phyloP scores from a whole-genome alignment of 139 green algal species.

The Chlorella sorokiniana region DNA sequence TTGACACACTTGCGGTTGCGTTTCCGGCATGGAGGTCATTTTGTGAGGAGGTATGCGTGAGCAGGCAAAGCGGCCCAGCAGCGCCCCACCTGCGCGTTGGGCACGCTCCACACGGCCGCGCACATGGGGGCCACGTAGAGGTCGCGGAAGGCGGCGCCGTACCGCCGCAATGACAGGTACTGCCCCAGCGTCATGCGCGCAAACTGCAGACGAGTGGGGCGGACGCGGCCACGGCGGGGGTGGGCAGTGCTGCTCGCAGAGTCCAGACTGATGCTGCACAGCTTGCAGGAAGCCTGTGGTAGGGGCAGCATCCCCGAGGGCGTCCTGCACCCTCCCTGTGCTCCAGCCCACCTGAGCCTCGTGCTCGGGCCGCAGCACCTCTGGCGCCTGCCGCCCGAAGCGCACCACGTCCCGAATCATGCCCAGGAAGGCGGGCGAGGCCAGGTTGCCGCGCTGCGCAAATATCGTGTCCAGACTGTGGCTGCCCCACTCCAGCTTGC shows the following conservation, averaged over 20 bases:
- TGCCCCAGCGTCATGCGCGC: constrained; percentile 60
- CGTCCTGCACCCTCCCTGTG: too few relatives aligned
- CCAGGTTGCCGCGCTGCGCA: constrained; percentile 77
- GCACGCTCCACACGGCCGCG: constrained; percentile 94
- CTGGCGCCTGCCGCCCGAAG: constrained; percentile 82
- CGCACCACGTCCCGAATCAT: constrained; percentile 93
- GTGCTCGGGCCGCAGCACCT: constrained; percentile 58
- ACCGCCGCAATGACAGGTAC: constrained; percentile 77
- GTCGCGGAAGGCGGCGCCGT: constrained; percentile 72
- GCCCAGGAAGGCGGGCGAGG: constrained; percentile 68
- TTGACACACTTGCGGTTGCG: too few relatives aligned
- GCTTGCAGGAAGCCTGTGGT: too few relatives aligned
- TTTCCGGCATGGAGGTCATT: too few relatives aligned
- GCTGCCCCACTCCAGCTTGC: constrained; percentile 89
- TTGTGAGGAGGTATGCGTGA: neutral
- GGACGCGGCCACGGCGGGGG: too few relatives aligned
- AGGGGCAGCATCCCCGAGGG: too few relatives aligned
- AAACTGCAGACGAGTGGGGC: neutral
- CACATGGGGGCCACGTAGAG: constrained; percentile 97
- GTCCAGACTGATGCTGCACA: neutral
- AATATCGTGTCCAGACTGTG: constrained; percentile 85
- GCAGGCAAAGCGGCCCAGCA: neutral
- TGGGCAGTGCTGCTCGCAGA: too few relatives aligned
- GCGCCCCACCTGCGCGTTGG: constrained; percentile 62
- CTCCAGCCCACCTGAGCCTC: neutral